Evolutionary conservation across 768 basidiomycete genomes (phyloP), one percentile per base, ranked within the genome.

Genomic region (Cystobasidium onofrii): DNA sequence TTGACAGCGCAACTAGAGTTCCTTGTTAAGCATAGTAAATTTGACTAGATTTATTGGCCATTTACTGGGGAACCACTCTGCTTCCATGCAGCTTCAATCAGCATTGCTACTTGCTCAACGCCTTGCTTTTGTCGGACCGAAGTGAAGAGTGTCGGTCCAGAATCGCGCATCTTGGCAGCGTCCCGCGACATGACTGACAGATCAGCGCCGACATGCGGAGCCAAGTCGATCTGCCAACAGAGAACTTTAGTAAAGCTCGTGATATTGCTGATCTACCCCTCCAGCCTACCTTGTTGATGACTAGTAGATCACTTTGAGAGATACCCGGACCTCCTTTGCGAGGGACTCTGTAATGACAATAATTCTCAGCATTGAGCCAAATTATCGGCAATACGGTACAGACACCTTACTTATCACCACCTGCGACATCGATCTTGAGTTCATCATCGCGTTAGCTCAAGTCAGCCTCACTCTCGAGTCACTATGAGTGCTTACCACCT

Each of bases 311-410:
- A 0, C 92, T 95, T 73, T 83, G 83, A 0, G 92, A 93, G 77
- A 99, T 97, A 12, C 95, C 96, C 0, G 95, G 96, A 0, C 95
- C 96, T 3, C 96, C 95, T 83, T 99, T 99, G 27, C 95, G 85
- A 25, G 96, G 96, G 76, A 99, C 94, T 36, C 63, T 64, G 33
- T 7, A 13, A 60, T 60, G 12, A 36, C 23, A 64, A n/a, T n/a
- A n/a, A n/a, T n/a, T n/a, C n/a, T 27, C 25, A 27, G 39, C 27
- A 31, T 34, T 39, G 39, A 39, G 39, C 39, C 7, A 39, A 39
- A 39, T 6, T 39, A n/a, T n/a, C n/a, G n/a, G 39, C 39, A 15
- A 6, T 39, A 39, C n/a, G n/a, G n/a, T 29, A 23, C 33, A 4
- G 25, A 2, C 20, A 23, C 6, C 57, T 34, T 20, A 60, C 57